Percentiles rank a stretch among this genome's conserved stretches.
Conservation (phyloP, 495 filamentous ascomycete genomes). For the Bombardia bombarda region DNA sequence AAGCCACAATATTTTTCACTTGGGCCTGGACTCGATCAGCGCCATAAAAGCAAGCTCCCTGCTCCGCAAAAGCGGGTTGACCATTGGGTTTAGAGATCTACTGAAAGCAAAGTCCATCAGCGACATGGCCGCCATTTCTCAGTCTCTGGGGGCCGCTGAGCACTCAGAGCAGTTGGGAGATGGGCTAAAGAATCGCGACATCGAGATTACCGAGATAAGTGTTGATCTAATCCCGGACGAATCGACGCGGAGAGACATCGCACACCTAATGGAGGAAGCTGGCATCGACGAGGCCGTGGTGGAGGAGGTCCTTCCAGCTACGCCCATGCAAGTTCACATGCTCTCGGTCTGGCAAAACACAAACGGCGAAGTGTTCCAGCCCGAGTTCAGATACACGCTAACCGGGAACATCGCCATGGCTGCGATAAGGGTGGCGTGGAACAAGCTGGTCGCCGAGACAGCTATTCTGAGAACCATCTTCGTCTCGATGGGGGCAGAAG, state of each 20-base stretch:
- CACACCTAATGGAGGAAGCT: conserved; percentile 7
- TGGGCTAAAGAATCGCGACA: too few species aligned
- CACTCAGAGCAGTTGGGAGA: too few species aligned
- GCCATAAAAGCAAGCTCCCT: conserved; percentile 65
- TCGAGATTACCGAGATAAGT: neutral
- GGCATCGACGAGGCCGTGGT: conserved; percentile 32
- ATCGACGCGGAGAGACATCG: too few species aligned
- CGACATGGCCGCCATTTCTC: conserved; percentile 35
- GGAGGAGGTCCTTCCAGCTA: conserved; percentile 53
- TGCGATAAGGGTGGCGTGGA: conserved; percentile 46
- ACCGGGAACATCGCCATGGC: conserved; percentile 24
- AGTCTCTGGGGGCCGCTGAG: neutral
- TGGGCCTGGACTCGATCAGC: conserved; percentile 86
- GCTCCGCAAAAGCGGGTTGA: conserved; percentile 52
- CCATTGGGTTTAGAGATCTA: conserved; percentile 56
- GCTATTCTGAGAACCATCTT: conserved; percentile 58
- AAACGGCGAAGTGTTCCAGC: conserved; percentile 50
- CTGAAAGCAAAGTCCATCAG: conserved; percentile 53
- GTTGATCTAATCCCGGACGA: neutral
- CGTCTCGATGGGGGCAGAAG: conserved; percentile 31
- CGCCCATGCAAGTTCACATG: conserved; percentile 65
- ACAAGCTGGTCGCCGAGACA: conserved; percentile 39
- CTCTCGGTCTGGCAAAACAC: conserved; percentile 61
- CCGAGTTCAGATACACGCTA: conserved; percentile 49
- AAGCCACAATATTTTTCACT: conserved; percentile 66